A percentile compares a stretch with the other conserved stretches of the same genome.
These are phyloP conservation scores for Hanseniaspora gamundiae DNA, from an alignment of 1,139 yeast species.

Conservation along the genomic window DNA sequence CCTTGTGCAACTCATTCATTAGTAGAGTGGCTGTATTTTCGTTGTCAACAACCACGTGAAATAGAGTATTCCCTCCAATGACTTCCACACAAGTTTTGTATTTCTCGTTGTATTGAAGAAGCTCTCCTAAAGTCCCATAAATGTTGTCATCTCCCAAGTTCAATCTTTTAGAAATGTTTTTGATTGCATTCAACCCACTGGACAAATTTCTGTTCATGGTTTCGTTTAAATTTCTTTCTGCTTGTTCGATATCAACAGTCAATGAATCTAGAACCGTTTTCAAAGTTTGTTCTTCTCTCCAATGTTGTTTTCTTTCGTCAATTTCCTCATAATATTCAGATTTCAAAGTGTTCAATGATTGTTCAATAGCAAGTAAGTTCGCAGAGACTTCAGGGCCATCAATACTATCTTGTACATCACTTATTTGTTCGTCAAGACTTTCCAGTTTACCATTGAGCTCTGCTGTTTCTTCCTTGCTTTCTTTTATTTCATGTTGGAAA, in stretches of 20 bases:
- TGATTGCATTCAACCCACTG: slow-evolving; percentile 58
- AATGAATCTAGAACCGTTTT: slow-evolving; percentile 46
- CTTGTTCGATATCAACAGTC: slow-evolving; percentile 40
- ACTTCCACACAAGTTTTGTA: slow-evolving; percentile 82
- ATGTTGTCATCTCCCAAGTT: slow-evolving; percentile 44
- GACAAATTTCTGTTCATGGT: slow-evolving; percentile 67
- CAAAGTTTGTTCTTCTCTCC: slow-evolving; percentile 70
- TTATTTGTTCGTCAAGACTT: slow-evolving; percentile 22
- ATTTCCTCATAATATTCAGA: slow-evolving; percentile 33
- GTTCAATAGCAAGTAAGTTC: slow-evolving; percentile 23
- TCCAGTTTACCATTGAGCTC: slow-evolving; percentile 12
- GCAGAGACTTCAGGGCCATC: slow-evolving; percentile 26
- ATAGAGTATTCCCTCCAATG: slow-evolving; percentile 75
- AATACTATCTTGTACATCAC: slow-evolving; percentile 29
- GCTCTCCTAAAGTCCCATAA: slow-evolving; percentile 75
- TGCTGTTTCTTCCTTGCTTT: slow-evolving; percentile 4
- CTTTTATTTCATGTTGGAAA: slow-evolving; percentile 10
- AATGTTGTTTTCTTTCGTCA: slow-evolving; percentile 58
- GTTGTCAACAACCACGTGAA: slow-evolving; percentile 80
- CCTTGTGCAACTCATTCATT: slow-evolving; percentile 65
- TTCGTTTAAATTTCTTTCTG: slow-evolving; percentile 50
- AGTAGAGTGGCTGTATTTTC: slow-evolving; percentile 73
- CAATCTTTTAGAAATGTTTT: slow-evolving; percentile 42
- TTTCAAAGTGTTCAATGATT: slow-evolving; percentile 28
- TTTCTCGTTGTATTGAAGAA: slow-evolving; percentile 69